phyloP scores from a whole-genome alignment of 352 stramenopile genomes.

The Peronospora farinosa region DNA sequence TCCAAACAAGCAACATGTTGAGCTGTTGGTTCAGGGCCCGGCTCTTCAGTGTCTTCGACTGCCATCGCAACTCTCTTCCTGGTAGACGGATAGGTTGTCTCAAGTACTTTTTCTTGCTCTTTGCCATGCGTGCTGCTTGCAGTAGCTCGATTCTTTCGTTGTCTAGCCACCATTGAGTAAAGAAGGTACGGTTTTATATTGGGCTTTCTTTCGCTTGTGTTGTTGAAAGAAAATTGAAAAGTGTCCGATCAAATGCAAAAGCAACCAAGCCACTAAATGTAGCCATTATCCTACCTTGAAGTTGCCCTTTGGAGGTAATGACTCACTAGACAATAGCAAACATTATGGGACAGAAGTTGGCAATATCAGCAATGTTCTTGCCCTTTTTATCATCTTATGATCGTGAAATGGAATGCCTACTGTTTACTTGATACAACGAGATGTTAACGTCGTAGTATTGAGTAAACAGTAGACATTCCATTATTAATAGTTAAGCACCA shows the following conservation, averaged over 20 bases:
- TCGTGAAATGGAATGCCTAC: too few species aligned
- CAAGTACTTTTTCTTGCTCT: too few species aligned
- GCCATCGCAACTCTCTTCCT: constrained; percentile 10
- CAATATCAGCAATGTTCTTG: too few species aligned
- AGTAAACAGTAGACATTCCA: too few species aligned
- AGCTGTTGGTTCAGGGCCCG: constrained; percentile 8
- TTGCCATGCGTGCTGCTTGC: constrained; percentile 2
- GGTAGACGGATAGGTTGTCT: not conserved
- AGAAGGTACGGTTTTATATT: not conserved
- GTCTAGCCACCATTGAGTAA: constrained; percentile 6
- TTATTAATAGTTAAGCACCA: too few species aligned
- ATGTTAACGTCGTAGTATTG: too few species aligned
- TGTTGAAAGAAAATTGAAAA: constrained; percentile 5
- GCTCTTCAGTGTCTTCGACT: constrained; percentile 4
- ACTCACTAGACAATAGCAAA: too few species aligned
- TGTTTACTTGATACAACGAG: too few species aligned
- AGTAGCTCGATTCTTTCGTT: constrained; percentile 5
- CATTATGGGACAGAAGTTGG: too few species aligned
- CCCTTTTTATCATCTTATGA: too few species aligned
- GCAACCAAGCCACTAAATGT: constrained; percentile 2
- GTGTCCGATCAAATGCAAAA: not conserved
- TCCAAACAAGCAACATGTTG: constrained; percentile 10
- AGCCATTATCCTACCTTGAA: constrained; percentile 15
- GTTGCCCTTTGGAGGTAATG: constrained; percentile 9
- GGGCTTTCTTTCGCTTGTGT: not conserved